A percentile compares a stretch with the other conserved stretches of the same genome.
Conservation (phyloP, 345 rosid species). For the Durio zibethinus region DNA sequence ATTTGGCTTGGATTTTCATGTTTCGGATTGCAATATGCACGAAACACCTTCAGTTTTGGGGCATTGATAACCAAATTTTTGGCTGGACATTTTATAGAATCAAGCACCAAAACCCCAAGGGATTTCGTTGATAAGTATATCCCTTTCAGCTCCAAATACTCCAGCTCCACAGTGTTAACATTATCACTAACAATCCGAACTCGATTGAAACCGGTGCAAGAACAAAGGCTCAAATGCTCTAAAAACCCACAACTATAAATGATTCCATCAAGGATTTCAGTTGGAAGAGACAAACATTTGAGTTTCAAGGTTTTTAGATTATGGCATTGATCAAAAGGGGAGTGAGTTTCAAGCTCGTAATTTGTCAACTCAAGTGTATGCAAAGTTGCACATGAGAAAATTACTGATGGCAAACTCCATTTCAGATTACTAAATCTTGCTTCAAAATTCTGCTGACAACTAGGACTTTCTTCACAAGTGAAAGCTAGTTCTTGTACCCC, state of each 20-base stretch:
- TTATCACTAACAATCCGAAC: not conserved
- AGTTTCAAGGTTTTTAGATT: not conserved
- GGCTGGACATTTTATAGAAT: not conserved
- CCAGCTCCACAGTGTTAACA: not conserved
- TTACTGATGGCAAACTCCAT: not conserved
- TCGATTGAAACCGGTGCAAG: not conserved
- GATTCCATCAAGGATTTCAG: not conserved
- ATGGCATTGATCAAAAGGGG: not conserved
- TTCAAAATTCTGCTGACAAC: not conserved
- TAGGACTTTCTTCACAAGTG: not conserved
- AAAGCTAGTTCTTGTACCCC: not conserved
- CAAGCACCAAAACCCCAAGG: not conserved
- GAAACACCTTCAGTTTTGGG: constrained; percentile 3
- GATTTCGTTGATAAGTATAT: not conserved
- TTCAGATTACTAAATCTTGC: not conserved
- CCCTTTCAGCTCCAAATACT: not conserved
- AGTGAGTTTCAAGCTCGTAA: not conserved
- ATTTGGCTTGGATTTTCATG: no score
- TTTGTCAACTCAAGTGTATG: not conserved
- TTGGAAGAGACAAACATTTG: not conserved
- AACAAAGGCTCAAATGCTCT: not conserved
- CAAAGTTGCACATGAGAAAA: not conserved
- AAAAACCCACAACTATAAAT: not conserved
- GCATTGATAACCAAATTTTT: not conserved
- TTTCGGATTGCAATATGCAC: not conserved